Evolutionary conservation across 176 grass and related monocot species (phyloP), one percentile per base, ranked within the genome.

Genomic region (Thinopyrum elongatum): DNA sequence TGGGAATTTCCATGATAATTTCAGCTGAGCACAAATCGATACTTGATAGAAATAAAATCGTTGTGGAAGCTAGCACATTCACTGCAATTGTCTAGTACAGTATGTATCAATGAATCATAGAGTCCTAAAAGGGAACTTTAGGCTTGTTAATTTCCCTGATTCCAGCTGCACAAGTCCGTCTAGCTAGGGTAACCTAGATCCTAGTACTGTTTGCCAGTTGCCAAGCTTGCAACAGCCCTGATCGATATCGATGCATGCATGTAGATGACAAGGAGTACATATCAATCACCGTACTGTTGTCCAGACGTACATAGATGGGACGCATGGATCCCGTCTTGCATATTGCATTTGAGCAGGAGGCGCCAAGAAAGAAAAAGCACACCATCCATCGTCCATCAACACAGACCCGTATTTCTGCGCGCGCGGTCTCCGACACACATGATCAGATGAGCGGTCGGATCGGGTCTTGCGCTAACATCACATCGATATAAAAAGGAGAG

Each of bases 401-500:
- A 38, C 8, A 10, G 27, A 21, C 51, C 38, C 57, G 25, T 27
- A 64, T 64, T 13, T 58, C 53, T 58, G 53, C 53, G 53, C 53
- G 53, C 53, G 53, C 53, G 53, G 78, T 74, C 31, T 46, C 85
- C 16, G 46, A 72, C 79, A 68, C 71, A 77, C 59, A 61, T 61
- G 22, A 25, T 68, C 70, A 71, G 35, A 71, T 71, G 34, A 76
- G 59, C 65, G n/a, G 12, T 81, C 77, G 29, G 63, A 70, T 78
- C 4, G 74, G 36, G 73, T 78, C 74, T 63, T 29, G 63, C 79
- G 80, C 80, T 49, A 79, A 49, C 80, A 90, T 90, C 88, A 78
- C 64, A 49, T 90, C 88, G 28, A 47, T 86, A 63, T 82, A 53
- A 82, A 90, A 90, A 86, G 78, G 51, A 11, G 22, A 89, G 86